A percentile compares a stretch with the other conserved stretches of the same genome.
These are phyloP conservation scores for Pontederia paniculata DNA, from an alignment of 176 grass and related monocot genomes.

Conservation along the genomic window DNA sequence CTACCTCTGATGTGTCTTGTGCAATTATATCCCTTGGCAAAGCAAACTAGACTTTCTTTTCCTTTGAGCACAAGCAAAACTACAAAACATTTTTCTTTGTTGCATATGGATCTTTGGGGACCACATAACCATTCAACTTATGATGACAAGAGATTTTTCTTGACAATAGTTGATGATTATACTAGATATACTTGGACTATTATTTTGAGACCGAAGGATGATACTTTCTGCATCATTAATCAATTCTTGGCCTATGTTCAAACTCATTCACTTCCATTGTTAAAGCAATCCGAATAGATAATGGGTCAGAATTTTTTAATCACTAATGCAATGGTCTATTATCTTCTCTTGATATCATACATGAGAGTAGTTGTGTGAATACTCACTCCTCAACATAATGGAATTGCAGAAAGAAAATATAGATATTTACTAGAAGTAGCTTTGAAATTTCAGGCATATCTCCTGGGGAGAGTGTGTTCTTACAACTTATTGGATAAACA, in stretches of 20 bases:
- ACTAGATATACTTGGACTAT: neutral
- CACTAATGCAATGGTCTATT: neutral
- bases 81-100: neutral
- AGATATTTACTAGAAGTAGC: no score
- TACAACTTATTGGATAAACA: no score
- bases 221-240: neutral
- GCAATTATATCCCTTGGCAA: neutral
- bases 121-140: neutral
- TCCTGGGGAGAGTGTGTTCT: no score
- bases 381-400: no score
- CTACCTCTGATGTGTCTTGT: neutral
- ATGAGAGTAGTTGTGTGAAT: no score
- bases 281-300: neutral
- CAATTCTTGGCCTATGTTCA: neutral
- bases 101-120: neutral
- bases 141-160: neutral
- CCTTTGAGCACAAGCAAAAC: neutral
- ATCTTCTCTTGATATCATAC: neutral
- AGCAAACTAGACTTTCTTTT: neutral
- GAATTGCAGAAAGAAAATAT: no score
- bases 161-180: neutral
- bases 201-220: neutral
- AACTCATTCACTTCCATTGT: neutral
- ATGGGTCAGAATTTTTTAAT: neutral
- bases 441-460: no score